A percentile compares a stretch with the other conserved stretches of the same genome.
These are phyloP conservation scores for Stenocarpella maydis DNA, from an alignment of 2,329 filamentous ascomycete species.

Conservation along the genomic window DNA sequence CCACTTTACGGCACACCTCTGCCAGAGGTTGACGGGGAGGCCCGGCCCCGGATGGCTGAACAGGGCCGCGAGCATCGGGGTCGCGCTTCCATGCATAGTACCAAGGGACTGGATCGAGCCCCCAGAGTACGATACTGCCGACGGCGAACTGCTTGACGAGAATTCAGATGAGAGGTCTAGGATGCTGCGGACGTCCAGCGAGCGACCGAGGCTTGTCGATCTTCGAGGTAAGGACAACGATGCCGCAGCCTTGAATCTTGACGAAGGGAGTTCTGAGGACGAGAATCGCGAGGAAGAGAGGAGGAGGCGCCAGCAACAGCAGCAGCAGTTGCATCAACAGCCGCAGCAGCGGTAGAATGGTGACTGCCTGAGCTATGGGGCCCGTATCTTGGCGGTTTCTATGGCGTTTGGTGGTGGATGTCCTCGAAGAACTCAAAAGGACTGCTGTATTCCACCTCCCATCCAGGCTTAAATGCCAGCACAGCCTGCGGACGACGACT, in stretches of 20 bases:
- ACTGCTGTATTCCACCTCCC: neutral
- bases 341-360: constrained; percentile 14
- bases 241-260: constrained; percentile 38
- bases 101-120: constrained; percentile 83
- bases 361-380: constrained; percentile 8
- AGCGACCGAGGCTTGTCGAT: constrained; percentile 39
- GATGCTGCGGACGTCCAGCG: constrained; percentile 59
- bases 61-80: constrained; percentile 82
- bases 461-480: neutral
- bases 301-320: constrained; percentile 20
- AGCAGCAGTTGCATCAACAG: constrained; percentile 21
- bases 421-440: neutral
- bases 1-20: constrained; percentile 83
- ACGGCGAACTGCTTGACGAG: constrained; percentile 72
- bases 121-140: constrained; percentile 77
- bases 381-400: neutral
- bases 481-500: neutral
- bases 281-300: constrained; percentile 26
- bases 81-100: constrained; percentile 82
- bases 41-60: constrained; percentile 81
- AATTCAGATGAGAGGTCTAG: constrained; percentile 62
- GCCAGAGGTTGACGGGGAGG: constrained; percentile 74
- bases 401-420: neutral
- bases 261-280: constrained; percentile 34
- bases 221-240: constrained; percentile 37